Conservation (phyloP, 2,329 filamentous ascomycete genomes). For the Pseudogymnoascus sp. region DNA sequence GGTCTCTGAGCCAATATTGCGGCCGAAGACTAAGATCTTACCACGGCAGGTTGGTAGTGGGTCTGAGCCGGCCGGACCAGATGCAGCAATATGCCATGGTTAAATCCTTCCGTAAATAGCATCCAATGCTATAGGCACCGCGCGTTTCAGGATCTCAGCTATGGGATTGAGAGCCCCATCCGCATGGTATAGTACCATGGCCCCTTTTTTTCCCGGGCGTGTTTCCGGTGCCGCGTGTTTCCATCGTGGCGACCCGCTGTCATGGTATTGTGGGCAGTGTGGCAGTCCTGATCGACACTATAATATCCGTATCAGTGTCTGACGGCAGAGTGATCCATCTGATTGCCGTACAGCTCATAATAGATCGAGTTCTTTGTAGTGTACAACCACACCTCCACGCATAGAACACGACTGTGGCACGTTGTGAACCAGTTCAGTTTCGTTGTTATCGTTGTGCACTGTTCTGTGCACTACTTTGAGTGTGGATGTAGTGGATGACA, state of each 20-base stretch:
- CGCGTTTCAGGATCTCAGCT: background rate
- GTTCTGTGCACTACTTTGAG: background rate
- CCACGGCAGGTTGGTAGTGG: background rate
- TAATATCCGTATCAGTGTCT: background rate
- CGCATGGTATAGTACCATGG: background rate
- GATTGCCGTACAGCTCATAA: background rate
- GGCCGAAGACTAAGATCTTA: background rate
- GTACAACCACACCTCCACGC: background rate
- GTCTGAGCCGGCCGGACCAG: background rate
- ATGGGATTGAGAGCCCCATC: background rate
- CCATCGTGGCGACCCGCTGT: background rate
- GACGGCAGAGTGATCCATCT: background rate
- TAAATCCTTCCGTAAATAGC: background rate
- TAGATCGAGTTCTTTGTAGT: background rate
- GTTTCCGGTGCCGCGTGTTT: slow-evolving; percentile 1
- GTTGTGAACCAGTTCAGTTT: background rate
- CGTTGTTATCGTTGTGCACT: background rate
- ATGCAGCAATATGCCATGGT: background rate
- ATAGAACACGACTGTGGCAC: background rate
- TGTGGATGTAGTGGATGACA: background rate
- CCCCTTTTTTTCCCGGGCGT: background rate
- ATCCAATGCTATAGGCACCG: background rate
- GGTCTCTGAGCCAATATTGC: background rate
- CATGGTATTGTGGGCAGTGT: background rate
- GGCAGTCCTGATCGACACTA: background rate